These are phyloP conservation scores for Termitomyces sp. DNA, from an alignment of 768 basidiomycete genomes.

Conservation along the genomic window DNA sequence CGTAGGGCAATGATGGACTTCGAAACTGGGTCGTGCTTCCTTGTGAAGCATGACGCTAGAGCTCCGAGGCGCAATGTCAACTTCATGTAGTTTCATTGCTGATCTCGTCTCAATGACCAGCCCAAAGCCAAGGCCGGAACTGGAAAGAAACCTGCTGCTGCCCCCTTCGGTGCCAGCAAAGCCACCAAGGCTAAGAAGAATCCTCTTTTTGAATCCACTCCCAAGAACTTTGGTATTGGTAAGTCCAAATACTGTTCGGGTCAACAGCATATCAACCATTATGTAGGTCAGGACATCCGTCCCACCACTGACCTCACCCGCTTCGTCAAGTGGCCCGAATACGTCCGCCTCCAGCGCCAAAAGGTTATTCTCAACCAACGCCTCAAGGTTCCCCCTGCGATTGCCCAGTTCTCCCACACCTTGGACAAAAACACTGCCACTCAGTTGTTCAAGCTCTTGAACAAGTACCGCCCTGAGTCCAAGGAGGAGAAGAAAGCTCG, in stretches of 20 bases:
- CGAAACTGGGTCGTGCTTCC: conserved; percentile 30
- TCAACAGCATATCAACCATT: not conserved
- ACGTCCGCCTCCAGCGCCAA: conserved; percentile 95
- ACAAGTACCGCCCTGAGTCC: conserved; percentile 95
- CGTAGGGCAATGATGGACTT: conserved; percentile 30
- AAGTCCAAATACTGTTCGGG: conserved; percentile 15
- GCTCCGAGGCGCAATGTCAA: conserved; percentile 45
- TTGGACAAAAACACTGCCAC: conserved; percentile 99
- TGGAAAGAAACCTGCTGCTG: conserved; percentile 81
- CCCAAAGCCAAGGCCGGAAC: conserved; percentile 67
- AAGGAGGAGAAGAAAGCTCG: conserved; percentile 98
- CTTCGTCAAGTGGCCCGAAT: conserved; percentile 99
- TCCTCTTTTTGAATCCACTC: conserved; percentile 87
- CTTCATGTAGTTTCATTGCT: conserved; percentile 29
- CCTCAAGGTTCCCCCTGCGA: conserved; percentile 96
- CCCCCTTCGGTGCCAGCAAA: conserved; percentile 79
- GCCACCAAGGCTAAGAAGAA: conserved; percentile 77
- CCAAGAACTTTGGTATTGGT: conserved; percentile 98
- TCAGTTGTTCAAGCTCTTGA: conserved; percentile 94
- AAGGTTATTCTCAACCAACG: conserved; percentile 98
- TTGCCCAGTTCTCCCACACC: conserved; percentile 96
- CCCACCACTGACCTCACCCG: conserved; percentile 88
- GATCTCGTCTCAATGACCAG: conserved; percentile 91
- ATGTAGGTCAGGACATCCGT: conserved; percentile 85
- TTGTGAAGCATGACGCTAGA: conserved; percentile 36